Evolutionary conservation across 129 eudicot genomes (phyloP).

Genomic region (Pseudognaphalium luteoalbum): DNA sequence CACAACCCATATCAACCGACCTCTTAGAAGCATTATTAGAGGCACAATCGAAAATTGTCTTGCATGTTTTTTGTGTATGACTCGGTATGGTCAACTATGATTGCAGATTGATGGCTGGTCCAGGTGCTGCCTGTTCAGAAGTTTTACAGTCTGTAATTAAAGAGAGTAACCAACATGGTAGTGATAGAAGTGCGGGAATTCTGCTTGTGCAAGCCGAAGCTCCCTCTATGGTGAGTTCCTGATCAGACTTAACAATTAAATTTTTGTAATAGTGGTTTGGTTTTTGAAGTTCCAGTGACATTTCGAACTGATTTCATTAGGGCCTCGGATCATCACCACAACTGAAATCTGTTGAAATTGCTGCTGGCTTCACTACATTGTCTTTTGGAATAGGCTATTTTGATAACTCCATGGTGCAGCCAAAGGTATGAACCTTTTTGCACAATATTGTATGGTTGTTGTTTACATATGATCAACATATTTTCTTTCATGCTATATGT

Average conservation of each 20-base stretch:
- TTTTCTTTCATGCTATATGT: neutral
- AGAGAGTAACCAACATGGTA: constrained; percentile 36
- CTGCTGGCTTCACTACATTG: constrained; percentile 67
- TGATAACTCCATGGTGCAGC: constrained; percentile 76
- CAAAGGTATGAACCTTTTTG: constrained; percentile 57
- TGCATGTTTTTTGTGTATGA: neutral
- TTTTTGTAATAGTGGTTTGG: neutral
- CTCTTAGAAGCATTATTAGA: neutral
- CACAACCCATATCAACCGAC: neutral
- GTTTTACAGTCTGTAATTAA: constrained; percentile 47
- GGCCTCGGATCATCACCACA: constrained; percentile 37
- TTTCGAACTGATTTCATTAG: constrained; percentile 29
- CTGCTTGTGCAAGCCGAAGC: constrained; percentile 84
- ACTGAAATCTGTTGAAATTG: constrained; percentile 88
- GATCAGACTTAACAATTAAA: constrained; percentile 9
- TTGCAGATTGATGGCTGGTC: constrained; percentile 80
- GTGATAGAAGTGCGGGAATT: constrained; percentile 77
- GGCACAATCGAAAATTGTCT: neutral
- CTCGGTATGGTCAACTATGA: constrained; percentile 15
- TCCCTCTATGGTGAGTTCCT: constrained; percentile 43
- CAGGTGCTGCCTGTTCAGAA: constrained; percentile 67
- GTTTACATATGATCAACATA: neutral
- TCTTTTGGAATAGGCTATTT: constrained; percentile 97
- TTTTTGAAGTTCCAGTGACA: constrained; percentile 3
- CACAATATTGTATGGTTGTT: no score